Evolutionary conservation across 176 grass and related monocot genomes (phyloP).

Genomic region (Ensete glaucum): DNA sequence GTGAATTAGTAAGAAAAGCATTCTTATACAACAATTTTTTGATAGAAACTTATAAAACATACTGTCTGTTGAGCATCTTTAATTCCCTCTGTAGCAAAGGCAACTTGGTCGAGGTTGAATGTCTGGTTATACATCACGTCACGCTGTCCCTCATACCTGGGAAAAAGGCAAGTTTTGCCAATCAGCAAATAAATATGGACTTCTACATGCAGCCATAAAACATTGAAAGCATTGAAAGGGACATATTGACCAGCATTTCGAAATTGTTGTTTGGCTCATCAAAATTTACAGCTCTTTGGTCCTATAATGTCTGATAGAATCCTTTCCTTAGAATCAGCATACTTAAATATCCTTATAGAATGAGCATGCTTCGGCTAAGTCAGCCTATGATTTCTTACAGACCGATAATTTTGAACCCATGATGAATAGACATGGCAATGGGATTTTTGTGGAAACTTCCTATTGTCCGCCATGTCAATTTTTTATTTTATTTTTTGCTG

Average conservation of each 20-base stretch:
- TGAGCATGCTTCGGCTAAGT: no score
- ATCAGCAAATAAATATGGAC: not conserved
- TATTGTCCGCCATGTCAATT: no score
- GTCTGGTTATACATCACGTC: constrained; percentile 94
- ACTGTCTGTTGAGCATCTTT: constrained; percentile 96
- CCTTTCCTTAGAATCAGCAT: no score
- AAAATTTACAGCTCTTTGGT: no score
- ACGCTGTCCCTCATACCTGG: constrained; percentile 89
- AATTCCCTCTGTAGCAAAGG: constrained; percentile 76
- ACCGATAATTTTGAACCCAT: no score
- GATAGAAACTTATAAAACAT: constrained; percentile 4
- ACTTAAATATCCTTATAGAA: no score
- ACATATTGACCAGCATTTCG: not conserved
- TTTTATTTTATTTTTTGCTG: no score
- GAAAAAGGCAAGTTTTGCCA: constrained; percentile 3
- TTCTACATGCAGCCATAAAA: not conserved
- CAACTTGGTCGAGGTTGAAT: constrained; percentile 92
- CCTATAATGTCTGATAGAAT: no score
- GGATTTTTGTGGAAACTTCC: no score
- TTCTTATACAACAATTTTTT: not conserved
- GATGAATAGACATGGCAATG: no score
- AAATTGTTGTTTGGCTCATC: not conserved
- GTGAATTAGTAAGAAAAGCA: not conserved
- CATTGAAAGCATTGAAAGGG: not conserved
- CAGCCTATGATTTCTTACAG: no score